These are phyloP conservation scores for Rhizodiscina lignyota DNA, from an alignment of 495 filamentous ascomycete genomes.

Conservation along the genomic window DNA sequence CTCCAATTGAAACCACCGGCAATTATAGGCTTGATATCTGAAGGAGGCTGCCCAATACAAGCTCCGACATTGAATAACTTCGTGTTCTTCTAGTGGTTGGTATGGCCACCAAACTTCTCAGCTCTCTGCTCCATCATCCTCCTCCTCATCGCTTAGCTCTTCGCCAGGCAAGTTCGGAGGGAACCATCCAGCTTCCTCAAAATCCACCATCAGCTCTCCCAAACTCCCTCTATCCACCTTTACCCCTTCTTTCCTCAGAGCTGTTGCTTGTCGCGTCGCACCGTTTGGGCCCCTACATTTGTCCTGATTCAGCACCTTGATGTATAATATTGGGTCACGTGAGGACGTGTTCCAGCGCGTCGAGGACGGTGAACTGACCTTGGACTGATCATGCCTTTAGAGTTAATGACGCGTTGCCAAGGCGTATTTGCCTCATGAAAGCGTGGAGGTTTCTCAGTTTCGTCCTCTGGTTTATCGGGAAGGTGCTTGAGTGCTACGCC, in stretches of 20 bases:
- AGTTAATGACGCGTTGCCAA: constrained; percentile 86
- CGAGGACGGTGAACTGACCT: constrained; percentile 47
- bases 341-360: no score
- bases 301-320: background rate
- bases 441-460: background rate
- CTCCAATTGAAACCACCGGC: no score
- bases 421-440: constrained; percentile 69
- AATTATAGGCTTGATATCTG: no score
- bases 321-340: background rate
- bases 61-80: no score
- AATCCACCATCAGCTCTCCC: constrained; percentile 19
- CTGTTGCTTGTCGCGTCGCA: constrained; percentile 19
- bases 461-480: constrained; percentile 18
- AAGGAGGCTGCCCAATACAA: no score
- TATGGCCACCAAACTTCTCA: constrained; percentile 5
- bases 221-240: constrained; percentile 17
- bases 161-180: constrained; percentile 21
- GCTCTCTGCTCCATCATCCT: constrained; percentile 11
- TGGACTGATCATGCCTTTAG: constrained; percentile 70
- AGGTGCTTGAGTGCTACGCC: constrained; percentile 80
- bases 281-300: constrained; percentile 15
- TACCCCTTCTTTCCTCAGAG: constrained; percentile 18
- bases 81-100: no score
- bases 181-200: constrained; percentile 22
- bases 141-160: no score